Evolutionary conservation across 768 basidiomycete species (phyloP).

Genomic region (Lactarius hengduanensis): DNA sequence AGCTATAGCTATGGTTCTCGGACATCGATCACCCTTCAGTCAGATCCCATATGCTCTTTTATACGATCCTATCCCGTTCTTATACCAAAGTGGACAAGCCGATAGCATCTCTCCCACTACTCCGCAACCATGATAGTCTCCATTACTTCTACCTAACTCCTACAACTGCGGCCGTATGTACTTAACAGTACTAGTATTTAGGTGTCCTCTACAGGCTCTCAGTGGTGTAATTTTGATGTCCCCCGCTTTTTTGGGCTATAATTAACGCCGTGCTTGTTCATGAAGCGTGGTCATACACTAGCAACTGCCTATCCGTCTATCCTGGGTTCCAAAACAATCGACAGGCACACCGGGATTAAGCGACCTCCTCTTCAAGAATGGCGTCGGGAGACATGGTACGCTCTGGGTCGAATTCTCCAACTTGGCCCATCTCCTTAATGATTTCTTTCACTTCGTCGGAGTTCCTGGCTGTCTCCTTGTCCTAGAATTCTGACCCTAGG

Average conservation of each 20-base stretch:
- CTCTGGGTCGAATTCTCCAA: background rate
- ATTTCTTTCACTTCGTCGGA: slow-evolving; percentile 3
- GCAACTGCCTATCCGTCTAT: background rate
- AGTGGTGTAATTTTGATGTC: background rate
- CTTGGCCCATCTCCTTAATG: background rate
- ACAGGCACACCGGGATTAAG: background rate
- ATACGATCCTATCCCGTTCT: background rate
- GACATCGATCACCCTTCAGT: background rate
- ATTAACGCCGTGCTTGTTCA: background rate
- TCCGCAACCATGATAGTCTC: background rate
- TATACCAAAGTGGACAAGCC: background rate
- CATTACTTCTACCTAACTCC: background rate
- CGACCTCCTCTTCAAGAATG: background rate
- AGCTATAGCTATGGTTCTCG: background rate
- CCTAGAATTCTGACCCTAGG: background rate
- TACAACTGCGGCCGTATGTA: background rate
- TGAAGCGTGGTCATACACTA: background rate
- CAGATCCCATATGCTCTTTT: background rate
- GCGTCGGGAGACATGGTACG: background rate
- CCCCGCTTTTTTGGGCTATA: background rate
- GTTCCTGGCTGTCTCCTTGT: background rate
- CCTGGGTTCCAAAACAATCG: background rate
- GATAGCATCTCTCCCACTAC: background rate
- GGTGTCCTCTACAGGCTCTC: no score
- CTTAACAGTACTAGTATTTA: background rate